Percentiles rank a stretch among this genome's conserved stretches.
phyloP scores from a whole-genome alignment of 805 yeast species.

The Suhomyces canberraensis region DNA sequence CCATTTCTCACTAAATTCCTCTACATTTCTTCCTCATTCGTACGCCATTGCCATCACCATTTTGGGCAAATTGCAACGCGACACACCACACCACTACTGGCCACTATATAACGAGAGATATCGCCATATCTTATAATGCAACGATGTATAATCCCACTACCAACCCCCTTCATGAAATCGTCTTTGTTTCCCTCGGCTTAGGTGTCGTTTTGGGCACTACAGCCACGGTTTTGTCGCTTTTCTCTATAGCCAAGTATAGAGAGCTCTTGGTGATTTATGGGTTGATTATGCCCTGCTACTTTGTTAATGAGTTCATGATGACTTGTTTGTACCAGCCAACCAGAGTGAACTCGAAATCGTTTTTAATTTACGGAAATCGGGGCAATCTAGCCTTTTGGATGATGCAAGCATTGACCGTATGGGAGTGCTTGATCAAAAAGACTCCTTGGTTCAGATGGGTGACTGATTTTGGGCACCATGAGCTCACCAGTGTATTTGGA shows the following conservation, averaged over 20 bases:
- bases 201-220: conserved; percentile 16
- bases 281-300: conserved; percentile 19
- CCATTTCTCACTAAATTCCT: too few species aligned
- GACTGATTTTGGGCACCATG: neutral
- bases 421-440: conserved; percentile 19
- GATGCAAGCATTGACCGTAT: conserved; percentile 22
- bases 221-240: neutral
- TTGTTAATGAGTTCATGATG: conserved; percentile 26
- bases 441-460: neutral
- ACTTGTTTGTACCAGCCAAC: conserved; percentile 24
- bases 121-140: too few species aligned
- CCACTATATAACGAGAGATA: too few species aligned
- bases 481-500: conserved; percentile 11
- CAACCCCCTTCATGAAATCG: conserved; percentile 20
- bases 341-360: conserved; percentile 24
- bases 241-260: neutral
- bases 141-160: conserved; percentile 12
- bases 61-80: too few species aligned
- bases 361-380: conserved; percentile 32
- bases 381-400: conserved; percentile 31
- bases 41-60: too few species aligned
- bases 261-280: conserved; percentile 12
- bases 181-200: conserved; percentile 14
- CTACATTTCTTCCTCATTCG: too few species aligned
- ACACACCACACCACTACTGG: too few species aligned